Evolutionary conservation across 768 basidiomycete genomes (phyloP).

Genomic region (Lactifluus pinguis): DNA sequence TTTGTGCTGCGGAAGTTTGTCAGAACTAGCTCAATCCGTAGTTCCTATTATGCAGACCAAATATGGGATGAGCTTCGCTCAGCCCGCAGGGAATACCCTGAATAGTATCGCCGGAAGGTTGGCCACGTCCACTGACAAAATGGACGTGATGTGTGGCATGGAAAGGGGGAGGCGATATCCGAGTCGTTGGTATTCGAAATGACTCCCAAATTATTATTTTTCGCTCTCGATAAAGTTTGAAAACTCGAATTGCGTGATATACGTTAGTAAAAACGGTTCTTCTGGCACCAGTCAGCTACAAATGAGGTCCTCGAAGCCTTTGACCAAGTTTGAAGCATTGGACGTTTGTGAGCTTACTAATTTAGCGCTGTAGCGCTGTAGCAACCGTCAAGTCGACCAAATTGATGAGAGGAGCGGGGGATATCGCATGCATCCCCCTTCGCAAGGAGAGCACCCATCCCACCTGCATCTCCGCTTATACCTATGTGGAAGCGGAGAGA

Average conservation of each 20-base stretch:
- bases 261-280: background rate
- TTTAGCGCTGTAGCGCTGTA: background rate
- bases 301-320: background rate
- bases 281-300: background rate
- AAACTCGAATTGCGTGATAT: background rate
- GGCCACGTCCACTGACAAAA: background rate
- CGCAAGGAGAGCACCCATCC: background rate
- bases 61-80: background rate
- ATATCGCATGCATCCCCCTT: background rate
- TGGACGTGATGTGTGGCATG: background rate
- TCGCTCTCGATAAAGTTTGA: background rate
- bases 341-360: background rate
- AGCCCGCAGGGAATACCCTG: background rate
- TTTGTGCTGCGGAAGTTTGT: background rate
- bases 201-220: background rate
- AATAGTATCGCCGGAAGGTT: background rate
- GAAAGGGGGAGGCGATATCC: background rate
- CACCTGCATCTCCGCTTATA: constrained; percentile 2
- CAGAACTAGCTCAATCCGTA: background rate
- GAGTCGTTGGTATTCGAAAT: background rate
- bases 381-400: background rate
- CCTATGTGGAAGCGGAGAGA: constrained; percentile 7
- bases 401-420: background rate
- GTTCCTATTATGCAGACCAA: background rate
- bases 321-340: background rate